Base-by-base conservation (phyloP, 2,329 filamentous ascomycete species). In the Xylariaceae sp. region DNA sequence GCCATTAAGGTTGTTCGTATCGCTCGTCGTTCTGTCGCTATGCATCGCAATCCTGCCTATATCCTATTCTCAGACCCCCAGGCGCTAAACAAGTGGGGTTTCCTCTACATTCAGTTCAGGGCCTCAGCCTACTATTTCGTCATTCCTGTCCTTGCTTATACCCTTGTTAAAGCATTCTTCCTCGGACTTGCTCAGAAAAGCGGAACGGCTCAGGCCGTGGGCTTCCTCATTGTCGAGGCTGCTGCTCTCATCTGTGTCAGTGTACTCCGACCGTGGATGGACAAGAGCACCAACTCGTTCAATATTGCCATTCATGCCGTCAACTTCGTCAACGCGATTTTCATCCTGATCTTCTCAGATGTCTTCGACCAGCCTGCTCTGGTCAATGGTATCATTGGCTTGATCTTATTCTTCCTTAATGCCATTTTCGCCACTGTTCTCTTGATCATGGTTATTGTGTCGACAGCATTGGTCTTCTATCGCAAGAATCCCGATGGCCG, bases 31-130 rank as follows among this genome's bases (percentile, higher is more conserved):
- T 93, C 88, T 19, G 84, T 91, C 53, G 70, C 77, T 40, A 88
- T 93, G 81, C 88, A 94, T 77, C 89, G 89, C 70, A 94, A 93
- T 69, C 87, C 88, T 16, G 88, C 88, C 32, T 93, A 93, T 66
- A 92, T 93, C 58, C 81, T 94, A 47, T 94, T 91, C 72, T 93
- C 88, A 6, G 88, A 94, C 62, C 86, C 88, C 4, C 77, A 86
- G 46, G 83, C 85, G 41, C 75, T 94, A 54, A 93, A 94, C 79
- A 91, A 93, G 68, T 94, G 88, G 88, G 88, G 88, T 25, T 94
- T 94, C 73, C 74, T 94, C 45, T 94, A 94, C 64, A 85, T 94
- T 40, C 88, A 92, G 63, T 94, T 91, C 75, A 85, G 88, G 62
- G 88, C 88, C 25, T 88, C 87, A 5, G 86, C 87, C 17, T 93